Evolutionary conservation across 345 rosid species (phyloP), one percentile per base, ranked within the genome.

Genomic region (Syzygium grande): DNA sequence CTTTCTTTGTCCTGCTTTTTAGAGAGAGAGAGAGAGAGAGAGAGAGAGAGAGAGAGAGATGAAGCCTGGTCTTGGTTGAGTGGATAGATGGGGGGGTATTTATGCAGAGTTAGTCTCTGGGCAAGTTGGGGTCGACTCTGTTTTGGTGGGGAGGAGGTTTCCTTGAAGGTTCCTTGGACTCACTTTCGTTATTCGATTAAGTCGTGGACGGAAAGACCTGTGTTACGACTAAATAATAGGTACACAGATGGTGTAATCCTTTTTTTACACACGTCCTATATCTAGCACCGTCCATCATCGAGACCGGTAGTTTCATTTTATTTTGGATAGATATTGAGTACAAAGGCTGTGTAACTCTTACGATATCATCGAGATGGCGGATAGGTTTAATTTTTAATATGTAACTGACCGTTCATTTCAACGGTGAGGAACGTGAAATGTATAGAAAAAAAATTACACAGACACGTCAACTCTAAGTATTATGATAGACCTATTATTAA

Each of bases 301-400:
- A 9, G 5, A 56, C 5, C n/a, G 12, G 2, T 56, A 23, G 61
- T 56, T 56, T 68, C 34, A 11, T 68, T 17, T 68, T 68, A 11
- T 68, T 17, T 68, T 17, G 79, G 14, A 34, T 34, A 34, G 34
- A 1, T 34, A 19, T 73, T 0, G n/a, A n/a, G 49, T 19, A 19
- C 14, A 34, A 17, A 73, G 1, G 80, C 2, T 30, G 46, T 0
- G 7, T 34, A 34, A 68, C 25, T 19, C 1, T 34, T 17, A 12
- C 10, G 0, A 68, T 1, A 4, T 46, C 46, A 68, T 1, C 0
- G 11, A 17, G 49, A 73, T 1, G 80, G 4, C 10, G 14, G 7
- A 17, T 73, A 0, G 27, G 2, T 73, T 73, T n/a, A n/a, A n/a
- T n/a, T n/a, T n/a, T n/a, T n/a, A n/a, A n/a, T n/a, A n/a, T n/a